phyloP scores from a whole-genome alignment of 352 stramenopile genomes.

The Poterioochromonas sp. region DNA sequence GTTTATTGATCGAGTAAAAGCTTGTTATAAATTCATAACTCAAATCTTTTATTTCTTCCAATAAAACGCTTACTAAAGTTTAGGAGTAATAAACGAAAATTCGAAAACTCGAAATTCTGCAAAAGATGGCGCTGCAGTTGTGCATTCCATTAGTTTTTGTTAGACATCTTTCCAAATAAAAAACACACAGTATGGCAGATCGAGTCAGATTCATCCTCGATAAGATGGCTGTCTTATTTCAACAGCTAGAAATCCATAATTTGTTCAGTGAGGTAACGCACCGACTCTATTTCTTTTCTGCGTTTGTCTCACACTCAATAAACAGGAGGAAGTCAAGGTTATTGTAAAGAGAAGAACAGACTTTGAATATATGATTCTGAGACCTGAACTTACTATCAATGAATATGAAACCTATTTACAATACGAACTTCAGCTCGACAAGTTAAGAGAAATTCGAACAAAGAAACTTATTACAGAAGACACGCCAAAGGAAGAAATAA shows the following conservation, averaged over 20 bases:
- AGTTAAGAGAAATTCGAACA: background rate
- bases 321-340: constrained; percentile 14
- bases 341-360: constrained; percentile 14
- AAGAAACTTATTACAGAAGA: background rate
- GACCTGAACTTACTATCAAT: background rate
- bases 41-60: too few species aligned
- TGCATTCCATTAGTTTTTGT: too few species aligned
- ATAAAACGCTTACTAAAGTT: too few species aligned
- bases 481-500: background rate
- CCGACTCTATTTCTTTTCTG: background rate
- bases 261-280: background rate
- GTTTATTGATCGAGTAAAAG: too few species aligned
- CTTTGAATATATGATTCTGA: constrained; percentile 18
- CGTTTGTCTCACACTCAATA: background rate
- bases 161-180: too few species aligned
- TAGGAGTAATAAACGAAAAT: too few species aligned
- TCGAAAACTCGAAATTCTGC: too few species aligned
- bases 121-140: too few species aligned
- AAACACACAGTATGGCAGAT: constrained; percentile 30
- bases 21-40: too few species aligned
- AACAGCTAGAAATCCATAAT: background rate
- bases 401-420: background rate
- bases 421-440: background rate
- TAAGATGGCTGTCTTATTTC: background rate
- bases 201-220: constrained; percentile 20